Conservation (phyloP, 768 basidiomycete species). For the Boletus sensibilis region DNA sequence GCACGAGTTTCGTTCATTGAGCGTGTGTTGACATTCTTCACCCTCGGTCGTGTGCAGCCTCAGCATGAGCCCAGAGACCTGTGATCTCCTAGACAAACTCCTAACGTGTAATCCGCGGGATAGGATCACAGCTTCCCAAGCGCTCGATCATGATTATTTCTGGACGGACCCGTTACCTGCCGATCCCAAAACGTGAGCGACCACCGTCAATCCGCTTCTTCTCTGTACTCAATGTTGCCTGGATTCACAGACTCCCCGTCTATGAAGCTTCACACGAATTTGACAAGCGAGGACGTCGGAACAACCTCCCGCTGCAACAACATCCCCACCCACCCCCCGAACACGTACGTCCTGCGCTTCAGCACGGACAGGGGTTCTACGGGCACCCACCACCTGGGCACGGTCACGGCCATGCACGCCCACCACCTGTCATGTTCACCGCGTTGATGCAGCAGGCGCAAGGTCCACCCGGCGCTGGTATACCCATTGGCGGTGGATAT, state of each 20-base stretch:
- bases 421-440: constrained; percentile 28
- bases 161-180: constrained; percentile 89
- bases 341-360: constrained; percentile 35
- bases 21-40: not conserved
- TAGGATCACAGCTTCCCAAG: constrained; percentile 80
- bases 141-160: constrained; percentile 92
- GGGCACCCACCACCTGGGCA: constrained; percentile 35
- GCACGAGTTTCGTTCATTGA: not conserved
- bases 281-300: constrained; percentile 67
- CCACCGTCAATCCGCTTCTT: not conserved
- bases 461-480: constrained; percentile 7
- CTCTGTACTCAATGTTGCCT: not conserved
- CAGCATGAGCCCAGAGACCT: constrained; percentile 71
- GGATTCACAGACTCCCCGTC: constrained; percentile 52
- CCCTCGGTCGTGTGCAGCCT: constrained; percentile 15
- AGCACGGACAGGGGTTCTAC: constrained; percentile 28
- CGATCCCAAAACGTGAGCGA: constrained; percentile 71
- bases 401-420: constrained; percentile 29
- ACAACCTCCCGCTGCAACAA: constrained; percentile 32
- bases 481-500: constrained; percentile 13
- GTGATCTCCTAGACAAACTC: constrained; percentile 79
- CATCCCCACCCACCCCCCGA: constrained; percentile 30
- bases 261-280: constrained; percentile 87
- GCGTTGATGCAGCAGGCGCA: constrained; percentile 32
- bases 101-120: constrained; percentile 80